Conservation (phyloP, 345 rosid species). For the Cardamine chenopodiifolia region DNA sequence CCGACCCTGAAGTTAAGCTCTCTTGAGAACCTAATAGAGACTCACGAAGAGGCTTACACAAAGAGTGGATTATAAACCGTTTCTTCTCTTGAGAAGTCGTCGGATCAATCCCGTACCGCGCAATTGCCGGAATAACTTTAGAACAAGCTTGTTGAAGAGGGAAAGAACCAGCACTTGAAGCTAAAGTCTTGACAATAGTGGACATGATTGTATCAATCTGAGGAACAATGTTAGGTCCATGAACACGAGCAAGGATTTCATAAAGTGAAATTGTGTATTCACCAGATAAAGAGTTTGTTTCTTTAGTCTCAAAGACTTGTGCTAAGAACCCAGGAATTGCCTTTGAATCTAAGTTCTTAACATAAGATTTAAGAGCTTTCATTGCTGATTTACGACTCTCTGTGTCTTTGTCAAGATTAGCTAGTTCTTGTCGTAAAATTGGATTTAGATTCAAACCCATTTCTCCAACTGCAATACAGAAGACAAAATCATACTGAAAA, state of each 20-base stretch:
- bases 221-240: conserved; percentile 89
- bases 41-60: conserved; percentile 81
- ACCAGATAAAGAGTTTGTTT: conserved; percentile 75
- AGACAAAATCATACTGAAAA: background rate
- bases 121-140: conserved; percentile 88
- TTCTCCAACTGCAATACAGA: conserved; percentile 28
- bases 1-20: conserved; percentile 82
- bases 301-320: conserved; percentile 96
- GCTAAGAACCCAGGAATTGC: conserved; percentile 87
- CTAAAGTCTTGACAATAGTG: conserved; percentile 77
- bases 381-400: conserved; percentile 91
- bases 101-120: conserved; percentile 86
- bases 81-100: conserved; percentile 72
- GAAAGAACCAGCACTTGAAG: conserved; percentile 90
- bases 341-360: conserved; percentile 84
- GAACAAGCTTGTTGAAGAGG: conserved; percentile 98
- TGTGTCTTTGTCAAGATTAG: conserved; percentile 91
- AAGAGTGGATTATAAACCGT: conserved; percentile 70
- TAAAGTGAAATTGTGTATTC: conserved; percentile 93
- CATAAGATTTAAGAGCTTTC: conserved; percentile 87
- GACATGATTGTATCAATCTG: conserved; percentile 88
- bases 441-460: conserved; percentile 79
- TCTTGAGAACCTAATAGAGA: conserved; percentile 82
- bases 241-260: conserved; percentile 93
- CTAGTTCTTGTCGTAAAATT: conserved; percentile 66